A percentile compares a stretch with the other conserved stretches of the same genome.
phyloP scores from a whole-genome alignment of 2,329 filamentous ascomycete species.

The Ceratocystis ficicola region DNA sequence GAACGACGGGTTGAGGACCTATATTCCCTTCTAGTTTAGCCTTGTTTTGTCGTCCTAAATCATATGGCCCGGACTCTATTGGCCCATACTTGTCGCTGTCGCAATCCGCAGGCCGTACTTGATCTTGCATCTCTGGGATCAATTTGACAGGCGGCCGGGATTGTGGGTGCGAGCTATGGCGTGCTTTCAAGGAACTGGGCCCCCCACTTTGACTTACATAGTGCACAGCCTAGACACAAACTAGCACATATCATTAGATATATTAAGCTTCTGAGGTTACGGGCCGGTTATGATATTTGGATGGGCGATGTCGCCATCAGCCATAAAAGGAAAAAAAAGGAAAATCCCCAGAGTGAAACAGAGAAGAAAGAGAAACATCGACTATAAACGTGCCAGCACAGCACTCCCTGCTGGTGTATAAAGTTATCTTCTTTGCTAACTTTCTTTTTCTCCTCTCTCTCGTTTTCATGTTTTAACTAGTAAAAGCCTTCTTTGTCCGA shows the following conservation, averaged over 20 bases:
- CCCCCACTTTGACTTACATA: conserved; percentile 22
- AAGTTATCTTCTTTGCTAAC: background rate
- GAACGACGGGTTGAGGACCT: background rate
- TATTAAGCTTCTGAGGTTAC: background rate
- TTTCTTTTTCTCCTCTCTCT: background rate
- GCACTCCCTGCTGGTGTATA: background rate
- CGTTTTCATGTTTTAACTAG: background rate
- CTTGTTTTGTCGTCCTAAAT: background rate
- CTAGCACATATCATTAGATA: background rate
- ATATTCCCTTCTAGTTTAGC: background rate
- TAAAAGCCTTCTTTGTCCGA: conserved; percentile 7
- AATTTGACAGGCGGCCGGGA: conserved; percentile 4
- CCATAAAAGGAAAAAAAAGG: background rate
- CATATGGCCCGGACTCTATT: background rate
- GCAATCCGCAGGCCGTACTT: background rate
- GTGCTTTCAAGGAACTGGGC: conserved; percentile 13
- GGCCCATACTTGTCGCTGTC: background rate
- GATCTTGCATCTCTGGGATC: conserved; percentile 3
- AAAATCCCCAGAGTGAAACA: background rate
- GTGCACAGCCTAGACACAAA: background rate
- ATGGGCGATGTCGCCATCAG: conserved; percentile 14
- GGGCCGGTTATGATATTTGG: background rate
- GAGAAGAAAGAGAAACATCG: background rate
- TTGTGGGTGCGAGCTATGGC: conserved; percentile 16
- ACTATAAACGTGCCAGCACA: background rate